Evolutionary conservation across 176 grass and related monocot species (phyloP).

Genomic region (Carex kokanica): DNA sequence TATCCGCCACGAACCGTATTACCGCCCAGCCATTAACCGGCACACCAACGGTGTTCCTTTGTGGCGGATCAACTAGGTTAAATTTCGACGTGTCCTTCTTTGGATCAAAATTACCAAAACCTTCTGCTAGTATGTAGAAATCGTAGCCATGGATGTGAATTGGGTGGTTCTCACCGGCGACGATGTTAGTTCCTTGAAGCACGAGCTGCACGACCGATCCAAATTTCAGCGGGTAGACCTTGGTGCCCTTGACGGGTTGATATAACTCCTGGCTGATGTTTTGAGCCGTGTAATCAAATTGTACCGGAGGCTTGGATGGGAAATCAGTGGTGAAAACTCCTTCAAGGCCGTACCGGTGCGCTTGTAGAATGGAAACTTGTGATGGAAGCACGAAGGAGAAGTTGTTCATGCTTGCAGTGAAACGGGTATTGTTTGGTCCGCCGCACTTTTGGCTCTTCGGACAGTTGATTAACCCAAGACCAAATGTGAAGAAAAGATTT

Average conservation of each 20-base stretch:
- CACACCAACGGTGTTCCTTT: constrained; percentile 64
- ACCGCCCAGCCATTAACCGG: constrained; percentile 74
- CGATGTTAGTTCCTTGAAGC: constrained; percentile 67
- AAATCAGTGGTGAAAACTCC: constrained; percentile 68
- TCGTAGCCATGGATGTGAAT: constrained; percentile 82
- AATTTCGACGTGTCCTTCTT: constrained; percentile 56
- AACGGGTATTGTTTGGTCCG: constrained; percentile 62
- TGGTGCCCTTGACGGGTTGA: constrained; percentile 53
- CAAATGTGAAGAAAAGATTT: constrained; percentile 71
- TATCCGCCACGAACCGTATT: constrained; percentile 73
- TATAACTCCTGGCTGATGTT: constrained; percentile 42
- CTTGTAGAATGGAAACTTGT: constrained; percentile 47
- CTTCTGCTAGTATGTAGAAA: constrained; percentile 58
- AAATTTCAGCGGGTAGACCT: constrained; percentile 59
- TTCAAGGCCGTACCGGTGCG: constrained; percentile 40
- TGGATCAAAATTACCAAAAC: constrained; percentile 67
- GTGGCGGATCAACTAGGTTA: constrained; percentile 61
- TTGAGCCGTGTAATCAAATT: constrained; percentile 65
- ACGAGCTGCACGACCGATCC: constrained; percentile 67
- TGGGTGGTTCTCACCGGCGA: constrained; percentile 66
- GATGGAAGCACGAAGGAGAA: constrained; percentile 63
- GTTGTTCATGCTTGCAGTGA: constrained; percentile 87
- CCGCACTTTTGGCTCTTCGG: constrained; percentile 31
- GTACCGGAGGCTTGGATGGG: constrained; percentile 49
- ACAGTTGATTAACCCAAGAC: constrained; percentile 56